Evolutionary conservation across 352 stramenopile species (phyloP).

Genomic region (Peronospora tabacina): DNA sequence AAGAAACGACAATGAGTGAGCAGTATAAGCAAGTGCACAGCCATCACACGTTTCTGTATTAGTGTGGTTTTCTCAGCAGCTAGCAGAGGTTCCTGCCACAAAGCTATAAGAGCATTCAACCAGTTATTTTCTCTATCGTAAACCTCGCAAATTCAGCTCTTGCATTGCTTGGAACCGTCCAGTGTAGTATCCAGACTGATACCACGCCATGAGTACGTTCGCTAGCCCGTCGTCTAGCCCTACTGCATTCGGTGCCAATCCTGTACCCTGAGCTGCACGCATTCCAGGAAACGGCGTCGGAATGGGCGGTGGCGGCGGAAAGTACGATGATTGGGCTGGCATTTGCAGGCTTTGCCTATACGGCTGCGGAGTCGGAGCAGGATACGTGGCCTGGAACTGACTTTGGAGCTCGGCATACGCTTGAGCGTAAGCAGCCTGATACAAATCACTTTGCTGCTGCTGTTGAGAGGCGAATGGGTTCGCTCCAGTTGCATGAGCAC

Average conservation of each 20-base stretch:
- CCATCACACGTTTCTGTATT: constrained; percentile 3
- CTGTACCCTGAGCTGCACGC: constrained; percentile 16
- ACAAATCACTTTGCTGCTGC: constrained; percentile 35
- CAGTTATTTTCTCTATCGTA: constrained; percentile 15
- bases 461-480: constrained; percentile 10
- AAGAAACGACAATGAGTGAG: constrained; percentile 56
- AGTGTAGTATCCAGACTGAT: constrained; percentile 80
- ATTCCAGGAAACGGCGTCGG: constrained; percentile 27
- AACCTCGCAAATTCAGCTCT: constrained; percentile 46
- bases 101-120: constrained; percentile 1
- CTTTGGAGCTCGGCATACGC: constrained; percentile 57
- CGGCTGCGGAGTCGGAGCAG: constrained; percentile 17
- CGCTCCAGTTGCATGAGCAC: constrained; percentile 5
- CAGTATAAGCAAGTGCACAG: not conserved
- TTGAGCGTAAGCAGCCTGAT: constrained; percentile 59
- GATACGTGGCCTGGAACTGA: constrained; percentile 40
- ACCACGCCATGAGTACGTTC: constrained; percentile 76
- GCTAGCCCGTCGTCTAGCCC: constrained; percentile 49
- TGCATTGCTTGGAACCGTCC: constrained; percentile 71
- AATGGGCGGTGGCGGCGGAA: constrained; percentile 19
- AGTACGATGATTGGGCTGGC: constrained; percentile 23
- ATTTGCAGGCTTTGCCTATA: constrained; percentile 15
- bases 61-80: constrained; percentile 1
- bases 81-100: constrained; percentile 1
- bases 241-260: constrained; percentile 8